These are phyloP conservation scores for Orbilia ellipsospora DNA, from an alignment of 2,329 filamentous ascomycete genomes.

Conservation along the genomic window DNA sequence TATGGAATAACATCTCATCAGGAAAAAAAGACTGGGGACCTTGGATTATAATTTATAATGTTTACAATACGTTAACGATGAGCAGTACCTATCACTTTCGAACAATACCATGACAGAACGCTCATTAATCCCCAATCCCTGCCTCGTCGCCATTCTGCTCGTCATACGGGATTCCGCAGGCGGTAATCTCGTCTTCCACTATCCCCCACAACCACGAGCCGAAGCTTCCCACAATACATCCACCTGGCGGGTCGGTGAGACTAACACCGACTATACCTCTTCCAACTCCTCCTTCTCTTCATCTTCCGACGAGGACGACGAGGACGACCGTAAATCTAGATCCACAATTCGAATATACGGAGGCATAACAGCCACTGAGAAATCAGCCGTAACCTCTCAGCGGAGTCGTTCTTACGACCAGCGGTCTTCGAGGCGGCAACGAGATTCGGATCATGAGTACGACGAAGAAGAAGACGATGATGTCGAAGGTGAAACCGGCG, in stretches of 20 bases:
- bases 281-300: conserved; percentile 60
- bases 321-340: conserved; percentile 60
- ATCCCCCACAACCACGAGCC: conserved; percentile 72
- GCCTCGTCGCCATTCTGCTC: conserved; percentile 76
- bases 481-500: conserved; percentile 65
- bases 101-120: conserved; percentile 59
- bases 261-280: conserved; percentile 62
- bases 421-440: conserved; percentile 44
- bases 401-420: conserved; percentile 50
- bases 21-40: not conserved
- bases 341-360: conserved; percentile 55
- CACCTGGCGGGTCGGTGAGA: conserved; percentile 58
- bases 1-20: conserved; percentile 9
- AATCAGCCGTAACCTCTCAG: conserved; percentile 54
- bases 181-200: conserved; percentile 86
- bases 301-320: conserved; percentile 57
- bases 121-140: conserved; percentile 66
- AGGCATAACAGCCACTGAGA: conserved; percentile 50
- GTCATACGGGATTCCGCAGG: conserved; percentile 81
- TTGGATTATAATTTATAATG: conserved; percentile 9
- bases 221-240: conserved; percentile 60
- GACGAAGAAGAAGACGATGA: conserved; percentile 61
- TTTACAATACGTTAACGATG: conserved; percentile 26
- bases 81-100: conserved; percentile 5
- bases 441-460: conserved; percentile 59